Evolutionary conservation across 768 basidiomycete genomes (phyloP).

Genomic region (Clitopilus hobsonii): DNA sequence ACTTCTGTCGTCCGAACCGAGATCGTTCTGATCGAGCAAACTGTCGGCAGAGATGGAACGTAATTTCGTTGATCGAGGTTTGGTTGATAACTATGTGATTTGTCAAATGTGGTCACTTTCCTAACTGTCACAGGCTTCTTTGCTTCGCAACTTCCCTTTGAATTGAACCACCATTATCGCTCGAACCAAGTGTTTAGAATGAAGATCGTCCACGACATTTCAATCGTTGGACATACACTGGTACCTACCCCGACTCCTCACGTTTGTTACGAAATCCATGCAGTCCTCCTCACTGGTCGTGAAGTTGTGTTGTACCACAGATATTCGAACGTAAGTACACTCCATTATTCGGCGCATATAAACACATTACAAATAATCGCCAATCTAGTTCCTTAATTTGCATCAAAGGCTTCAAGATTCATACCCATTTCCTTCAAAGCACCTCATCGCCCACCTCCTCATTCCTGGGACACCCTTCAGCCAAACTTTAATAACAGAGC

Average conservation of each 20-base stretch:
- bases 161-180: background rate
- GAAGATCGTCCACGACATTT: conserved; percentile 11
- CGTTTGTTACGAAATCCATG: conserved; percentile 39
- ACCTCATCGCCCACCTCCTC: conserved; percentile 34
- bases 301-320: conserved; percentile 25
- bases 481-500: conserved; percentile 38
- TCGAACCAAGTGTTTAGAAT: background rate
- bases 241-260: conserved; percentile 41
- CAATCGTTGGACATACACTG: conserved; percentile 41
- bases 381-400: conserved; percentile 21
- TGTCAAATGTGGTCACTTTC: no score
- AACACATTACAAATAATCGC: background rate
- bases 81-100: no score
- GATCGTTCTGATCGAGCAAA: no score
- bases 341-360: background rate
- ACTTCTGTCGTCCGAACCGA: no score
- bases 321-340: conserved; percentile 39
- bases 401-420: conserved; percentile 17
- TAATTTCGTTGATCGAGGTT: no score
- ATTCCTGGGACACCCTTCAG: conserved; percentile 42
- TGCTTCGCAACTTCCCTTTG: no score
- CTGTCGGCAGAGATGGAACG: no score
- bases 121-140: no score
- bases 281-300: conserved; percentile 26
- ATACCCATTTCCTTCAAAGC: conserved; percentile 34